phyloP scores from a whole-genome alignment of 2,329 filamentous ascomycete genomes.

The Paecilomyces sp. region DNA sequence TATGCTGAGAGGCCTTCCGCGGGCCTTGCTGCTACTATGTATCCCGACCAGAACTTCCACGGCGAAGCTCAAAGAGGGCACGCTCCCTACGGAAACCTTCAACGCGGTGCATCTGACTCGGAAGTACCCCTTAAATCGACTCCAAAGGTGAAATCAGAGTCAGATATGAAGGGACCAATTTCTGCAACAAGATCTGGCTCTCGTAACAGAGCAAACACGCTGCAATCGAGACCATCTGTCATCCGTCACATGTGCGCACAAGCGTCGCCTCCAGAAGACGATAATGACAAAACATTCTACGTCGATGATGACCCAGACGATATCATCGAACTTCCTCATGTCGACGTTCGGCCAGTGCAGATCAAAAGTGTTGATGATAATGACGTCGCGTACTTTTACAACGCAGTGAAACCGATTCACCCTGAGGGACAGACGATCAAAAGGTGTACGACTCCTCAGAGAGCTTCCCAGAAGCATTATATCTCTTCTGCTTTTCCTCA shows the following conservation, averaged over 20 bases:
- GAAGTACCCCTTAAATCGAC: constrained; percentile 3
- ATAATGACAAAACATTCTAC: constrained; percentile 13
- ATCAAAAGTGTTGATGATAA: constrained; percentile 27
- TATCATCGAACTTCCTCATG: constrained; percentile 24
- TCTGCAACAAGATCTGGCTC: constrained; percentile 3
- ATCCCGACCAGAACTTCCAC: constrained; percentile 3
- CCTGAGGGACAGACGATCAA: constrained; percentile 13
- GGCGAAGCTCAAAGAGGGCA: background rate
- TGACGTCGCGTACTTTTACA: constrained; percentile 24
- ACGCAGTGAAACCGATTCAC: constrained; percentile 16
- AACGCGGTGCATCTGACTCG: background rate
- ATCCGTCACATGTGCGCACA: constrained; percentile 16
- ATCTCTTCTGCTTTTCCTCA: background rate
- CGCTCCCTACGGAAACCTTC: background rate
- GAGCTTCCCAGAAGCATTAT: background rate
- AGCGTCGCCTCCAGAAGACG: constrained; percentile 15
- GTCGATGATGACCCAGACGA: constrained; percentile 26
- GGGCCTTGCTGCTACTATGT: constrained; percentile 17
- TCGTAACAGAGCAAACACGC: background rate
- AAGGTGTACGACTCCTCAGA: background rate
- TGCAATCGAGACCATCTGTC: background rate
- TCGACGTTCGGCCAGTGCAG: constrained; percentile 14
- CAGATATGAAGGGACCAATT: constrained; percentile 17
- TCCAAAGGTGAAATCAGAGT: constrained; percentile 8
- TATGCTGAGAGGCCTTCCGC: constrained; percentile 31